Base-by-base conservation (phyloP, 805 yeast species). In the Cyberlindnera maclurae region DNA sequence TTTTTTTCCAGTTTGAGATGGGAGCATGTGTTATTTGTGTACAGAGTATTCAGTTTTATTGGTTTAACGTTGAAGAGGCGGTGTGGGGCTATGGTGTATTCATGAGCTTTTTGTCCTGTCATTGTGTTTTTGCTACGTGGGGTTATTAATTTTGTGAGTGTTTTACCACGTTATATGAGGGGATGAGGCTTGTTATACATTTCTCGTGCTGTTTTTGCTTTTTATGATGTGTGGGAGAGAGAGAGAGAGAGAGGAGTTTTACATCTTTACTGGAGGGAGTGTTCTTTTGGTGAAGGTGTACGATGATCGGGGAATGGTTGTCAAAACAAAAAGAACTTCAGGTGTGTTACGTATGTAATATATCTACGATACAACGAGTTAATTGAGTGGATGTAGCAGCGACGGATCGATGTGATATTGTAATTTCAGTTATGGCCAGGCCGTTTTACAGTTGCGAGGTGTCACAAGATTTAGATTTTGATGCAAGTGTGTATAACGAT, bases 331-430 rank as follows among this genome's bases (percentile, higher is more conserved):
- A 40, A 40, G 36, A 24, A 26, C 31, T 34, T 34, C 40, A 38
- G 41, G 27, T 44, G 32, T 44, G 16, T 34, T 13, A 16, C 28
- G 12, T n/a, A 15, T 20, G 37, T 37, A 41, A 44, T 44, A 44
- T 41, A 40, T 41, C 47, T 44, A 44, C 33, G 47, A 44, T 44
- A 44, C 44, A 41, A 44, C 38, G 44, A 38, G 34, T 34, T 26
- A 33, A 7, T 31, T 20, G 24, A 8, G 8, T 6, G 24, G 8
- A 20, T 20, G 24, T 20, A 20, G n/a, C n/a, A n/a, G n/a, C n/a
- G n/a, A n/a, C n/a, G n/a, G n/a, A n/a, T n/a, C n/a, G n/a, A n/a
- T n/a, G n/a, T n/a, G n/a, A n/a, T n/a, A n/a, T n/a, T n/a, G n/a
- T n/a, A n/a, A n/a, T n/a, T n/a, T n/a, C n/a, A n/a, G n/a, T n/a